A percentile compares a stretch with the other conserved stretches of the same genome.
Evolutionary conservation across 208 protist genomes (phyloP).

Genomic region (Angomonas deanei): DNA sequence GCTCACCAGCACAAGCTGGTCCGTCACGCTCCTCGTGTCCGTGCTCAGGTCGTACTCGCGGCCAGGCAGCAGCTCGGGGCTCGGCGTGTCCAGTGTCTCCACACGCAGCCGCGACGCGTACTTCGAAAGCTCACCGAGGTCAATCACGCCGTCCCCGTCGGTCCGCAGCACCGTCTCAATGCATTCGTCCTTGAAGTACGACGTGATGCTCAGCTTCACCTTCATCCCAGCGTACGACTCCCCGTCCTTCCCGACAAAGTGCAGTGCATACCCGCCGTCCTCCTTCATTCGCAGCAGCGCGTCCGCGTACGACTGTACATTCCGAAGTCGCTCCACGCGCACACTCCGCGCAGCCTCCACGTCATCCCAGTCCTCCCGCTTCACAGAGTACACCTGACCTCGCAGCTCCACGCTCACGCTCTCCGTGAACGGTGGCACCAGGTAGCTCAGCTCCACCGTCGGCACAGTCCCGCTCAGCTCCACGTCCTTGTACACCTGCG

Average conservation of each 20-base stretch:
- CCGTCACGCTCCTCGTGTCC: neutral
- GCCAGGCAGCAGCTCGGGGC: neutral
- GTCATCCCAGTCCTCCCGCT: neutral
- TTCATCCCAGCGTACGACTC: constrained; percentile 3
- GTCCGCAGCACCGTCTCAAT: neutral
- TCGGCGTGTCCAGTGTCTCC: neutral
- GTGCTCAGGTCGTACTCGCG: neutral
- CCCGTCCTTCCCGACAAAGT: constrained; percentile 5
- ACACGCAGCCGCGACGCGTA: neutral
- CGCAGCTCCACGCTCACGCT: neutral
- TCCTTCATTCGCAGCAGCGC: neutral
- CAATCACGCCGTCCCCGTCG: neutral
- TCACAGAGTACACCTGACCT: neutral
- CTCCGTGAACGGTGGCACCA: constrained; percentile 6
- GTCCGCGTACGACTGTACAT: neutral
- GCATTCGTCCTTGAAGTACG: neutral
- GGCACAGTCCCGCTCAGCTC: neutral
- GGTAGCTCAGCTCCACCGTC: neutral
- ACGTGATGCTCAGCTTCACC: neutral
- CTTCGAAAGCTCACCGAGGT: neutral
- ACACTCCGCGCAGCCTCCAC: neutral
- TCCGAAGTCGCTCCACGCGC: neutral
- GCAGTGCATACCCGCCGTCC: neutral
- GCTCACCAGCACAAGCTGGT: neutral
- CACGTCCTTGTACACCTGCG: neutral